Evolutionary conservation across 179 eudicot genomes (phyloP).

Genomic region (Silene noctiflora): DNA sequence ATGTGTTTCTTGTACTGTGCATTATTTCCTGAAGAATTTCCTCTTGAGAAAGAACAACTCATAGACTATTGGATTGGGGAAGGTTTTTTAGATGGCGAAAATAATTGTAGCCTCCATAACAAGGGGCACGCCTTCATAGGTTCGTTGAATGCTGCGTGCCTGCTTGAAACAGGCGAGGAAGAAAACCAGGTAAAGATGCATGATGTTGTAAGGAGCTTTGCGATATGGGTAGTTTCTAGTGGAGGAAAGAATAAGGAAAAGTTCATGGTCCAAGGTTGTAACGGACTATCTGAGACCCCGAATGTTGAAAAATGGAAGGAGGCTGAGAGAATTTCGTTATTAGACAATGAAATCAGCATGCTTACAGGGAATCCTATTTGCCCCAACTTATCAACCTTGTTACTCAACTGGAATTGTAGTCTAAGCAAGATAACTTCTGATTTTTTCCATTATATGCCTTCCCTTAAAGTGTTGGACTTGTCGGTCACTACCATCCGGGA

Average conservation of each 20-base stretch:
- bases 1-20: slow-evolving; percentile 34
- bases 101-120: slow-evolving; percentile 9
- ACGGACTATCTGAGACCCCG: slow-evolving; percentile 13
- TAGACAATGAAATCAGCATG: slow-evolving; percentile 18
- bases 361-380: slow-evolving; percentile 15
- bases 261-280: slow-evolving; percentile 18
- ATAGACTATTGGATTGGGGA: slow-evolving; percentile 31
- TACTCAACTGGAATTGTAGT: slow-evolving; percentile 27
- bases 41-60: slow-evolving; percentile 31
- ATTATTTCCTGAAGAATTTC: slow-evolving; percentile 30
- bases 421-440: slow-evolving; percentile 20
- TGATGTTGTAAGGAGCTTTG: slow-evolving; percentile 31
- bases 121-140: slow-evolving; percentile 30
- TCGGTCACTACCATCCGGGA: slow-evolving; percentile 27
- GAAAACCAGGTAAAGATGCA: slow-evolving; percentile 26
- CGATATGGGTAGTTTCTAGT: slow-evolving; percentile 20
- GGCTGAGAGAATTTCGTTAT: slow-evolving; percentile 26
- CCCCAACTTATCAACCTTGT: slow-evolving; percentile 23
- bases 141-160: slow-evolving; percentile 25
- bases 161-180: slow-evolving; percentile 26
- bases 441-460: slow-evolving; percentile 26
- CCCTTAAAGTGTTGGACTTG: slow-evolving; percentile 28
- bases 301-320: slow-evolving; percentile 22
- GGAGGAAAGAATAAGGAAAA: slow-evolving; percentile 17
- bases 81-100: slow-evolving; percentile 24